Evolutionary conservation across 1,284 basidiomycete genomes (phyloP).

Genomic region (Testicularia cyperi): DNA sequence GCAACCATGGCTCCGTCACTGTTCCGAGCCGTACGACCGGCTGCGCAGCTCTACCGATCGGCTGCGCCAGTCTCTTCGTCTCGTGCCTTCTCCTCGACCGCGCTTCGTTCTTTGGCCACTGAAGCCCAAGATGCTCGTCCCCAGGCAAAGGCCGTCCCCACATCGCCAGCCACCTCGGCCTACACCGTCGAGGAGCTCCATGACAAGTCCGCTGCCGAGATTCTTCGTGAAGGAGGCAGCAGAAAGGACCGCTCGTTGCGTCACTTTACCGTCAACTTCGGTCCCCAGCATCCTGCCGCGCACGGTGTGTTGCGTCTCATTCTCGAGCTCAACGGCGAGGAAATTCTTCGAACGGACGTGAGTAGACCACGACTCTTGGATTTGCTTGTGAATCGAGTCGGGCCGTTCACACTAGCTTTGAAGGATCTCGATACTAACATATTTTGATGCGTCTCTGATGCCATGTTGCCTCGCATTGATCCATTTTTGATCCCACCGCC

Average conservation of each 20-base stretch:
- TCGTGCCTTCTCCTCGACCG: constrained; percentile 23
- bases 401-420: too few species aligned
- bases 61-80: constrained; percentile 10
- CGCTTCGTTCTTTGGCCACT: constrained; percentile 38
- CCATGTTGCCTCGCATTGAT: too few species aligned
- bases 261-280: constrained; percentile 61
- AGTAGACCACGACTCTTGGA: constrained; percentile 10
- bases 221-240: constrained; percentile 73
- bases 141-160: constrained; percentile 21
- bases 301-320: constrained; percentile 98
- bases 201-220: constrained; percentile 72
- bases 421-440: too few species aligned
- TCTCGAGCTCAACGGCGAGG: constrained; percentile 93
- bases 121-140: constrained; percentile 37
- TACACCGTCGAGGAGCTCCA: constrained; percentile 65
- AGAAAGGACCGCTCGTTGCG: constrained; percentile 77
- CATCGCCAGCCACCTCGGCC: constrained; percentile 35
- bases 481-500: too few species aligned
- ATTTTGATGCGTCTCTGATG: too few species aligned
- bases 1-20: constrained; percentile 33
- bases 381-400: too few species aligned
- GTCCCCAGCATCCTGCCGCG: constrained; percentile 91
- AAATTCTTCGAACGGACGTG: constrained; percentile 59
- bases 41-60: constrained; percentile 24
- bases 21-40: constrained; percentile 33